phyloP scores from a whole-genome alignment of 148 eudicot species.

The Drosera capensis region DNA sequence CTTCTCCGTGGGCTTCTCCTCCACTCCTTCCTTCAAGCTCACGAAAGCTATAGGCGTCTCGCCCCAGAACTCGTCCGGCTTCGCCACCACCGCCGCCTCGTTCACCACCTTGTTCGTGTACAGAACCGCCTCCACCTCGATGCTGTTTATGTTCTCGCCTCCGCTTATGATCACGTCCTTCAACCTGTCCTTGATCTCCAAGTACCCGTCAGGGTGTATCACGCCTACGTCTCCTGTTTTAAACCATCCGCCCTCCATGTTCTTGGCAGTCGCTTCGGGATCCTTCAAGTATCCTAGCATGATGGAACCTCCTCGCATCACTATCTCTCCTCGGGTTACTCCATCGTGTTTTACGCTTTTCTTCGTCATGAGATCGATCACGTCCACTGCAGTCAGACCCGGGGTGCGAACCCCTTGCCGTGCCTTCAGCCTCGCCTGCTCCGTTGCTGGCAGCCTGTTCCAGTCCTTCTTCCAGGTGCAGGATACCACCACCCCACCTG shows the following conservation, averaged over 20 bases:
- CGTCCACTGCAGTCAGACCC: conserved; percentile 4
- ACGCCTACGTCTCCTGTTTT: conserved; percentile 15
- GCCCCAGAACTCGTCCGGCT: conserved; percentile 15
- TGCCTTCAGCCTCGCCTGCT: conserved; percentile 6
- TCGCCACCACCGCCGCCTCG: conserved; percentile 20
- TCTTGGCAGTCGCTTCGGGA: conserved; percentile 3
- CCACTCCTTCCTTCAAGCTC: conserved; percentile 6
- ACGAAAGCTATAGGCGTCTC: conserved; percentile 19
- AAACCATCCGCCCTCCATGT: conserved; percentile 16
- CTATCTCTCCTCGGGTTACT: conserved; percentile 11
- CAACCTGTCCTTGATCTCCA: conserved; percentile 15
- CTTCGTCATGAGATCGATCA: conserved; percentile 2
- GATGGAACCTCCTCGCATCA: conserved; percentile 3
- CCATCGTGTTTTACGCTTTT: conserved; percentile 12
- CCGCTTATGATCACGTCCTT: conserved; percentile 22
- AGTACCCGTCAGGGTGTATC: conserved; percentile 14
- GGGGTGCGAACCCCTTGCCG: conserved; percentile 16
- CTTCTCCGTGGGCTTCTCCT: conserved; percentile 6
- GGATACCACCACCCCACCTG: conserved; percentile 5
- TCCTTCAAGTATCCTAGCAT: conserved; percentile 21
- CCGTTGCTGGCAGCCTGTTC: conserved; percentile 3
- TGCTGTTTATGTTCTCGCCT: conserved; percentile 18
- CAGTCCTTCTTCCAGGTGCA: conserved; percentile 15
- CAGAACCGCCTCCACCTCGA: conserved; percentile 18
- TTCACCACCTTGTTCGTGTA: conserved; percentile 6